A percentile compares a stretch with the other conserved stretches of the same genome.
phyloP scores from a whole-genome alignment of 257 asterid species.

The Verbascum thapsus region DNA sequence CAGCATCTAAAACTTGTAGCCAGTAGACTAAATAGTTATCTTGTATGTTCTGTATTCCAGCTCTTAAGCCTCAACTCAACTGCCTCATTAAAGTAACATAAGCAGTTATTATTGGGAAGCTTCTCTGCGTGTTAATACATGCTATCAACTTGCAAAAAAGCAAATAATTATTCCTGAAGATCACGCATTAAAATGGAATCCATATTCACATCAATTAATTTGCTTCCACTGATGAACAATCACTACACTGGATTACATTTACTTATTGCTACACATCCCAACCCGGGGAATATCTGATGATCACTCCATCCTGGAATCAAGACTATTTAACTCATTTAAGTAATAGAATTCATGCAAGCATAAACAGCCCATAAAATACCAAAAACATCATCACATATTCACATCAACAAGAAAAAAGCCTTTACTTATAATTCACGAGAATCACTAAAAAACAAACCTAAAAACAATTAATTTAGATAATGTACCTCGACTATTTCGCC shows the following conservation, averaged over 20 bases:
- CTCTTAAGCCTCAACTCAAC: too few relatives aligned
- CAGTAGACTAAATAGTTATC: too few relatives aligned
- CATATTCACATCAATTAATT: neutral
- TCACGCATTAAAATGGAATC: neutral
- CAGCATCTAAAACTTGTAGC: too few relatives aligned
- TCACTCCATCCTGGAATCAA: slow-evolving; percentile 3
- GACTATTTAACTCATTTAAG: slow-evolving; percentile 20
- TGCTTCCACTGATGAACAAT: neutral
- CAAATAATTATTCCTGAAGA: too few relatives aligned
- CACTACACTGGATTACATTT: slow-evolving; percentile 8
- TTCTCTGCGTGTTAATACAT: too few relatives aligned
- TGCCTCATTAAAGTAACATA: too few relatives aligned
- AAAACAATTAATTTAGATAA: slow-evolving; percentile 25
- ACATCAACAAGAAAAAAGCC: neutral
- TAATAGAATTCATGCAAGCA: slow-evolving; percentile 18
- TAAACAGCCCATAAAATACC: slow-evolving; percentile 8
- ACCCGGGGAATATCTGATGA: neutral
- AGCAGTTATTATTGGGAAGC: too few relatives aligned
- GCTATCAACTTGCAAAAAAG: too few relatives aligned
- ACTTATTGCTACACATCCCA: slow-evolving; percentile 3
- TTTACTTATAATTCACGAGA: neutral
- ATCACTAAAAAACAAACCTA: neutral
- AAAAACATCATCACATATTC: slow-evolving; percentile 15
- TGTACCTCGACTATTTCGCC: slow-evolving; percentile 81
- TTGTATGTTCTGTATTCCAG: too few relatives aligned